phyloP scores from a whole-genome alignment of 495 filamentous ascomycete species.

The Xanthoparmelia taractica region DNA sequence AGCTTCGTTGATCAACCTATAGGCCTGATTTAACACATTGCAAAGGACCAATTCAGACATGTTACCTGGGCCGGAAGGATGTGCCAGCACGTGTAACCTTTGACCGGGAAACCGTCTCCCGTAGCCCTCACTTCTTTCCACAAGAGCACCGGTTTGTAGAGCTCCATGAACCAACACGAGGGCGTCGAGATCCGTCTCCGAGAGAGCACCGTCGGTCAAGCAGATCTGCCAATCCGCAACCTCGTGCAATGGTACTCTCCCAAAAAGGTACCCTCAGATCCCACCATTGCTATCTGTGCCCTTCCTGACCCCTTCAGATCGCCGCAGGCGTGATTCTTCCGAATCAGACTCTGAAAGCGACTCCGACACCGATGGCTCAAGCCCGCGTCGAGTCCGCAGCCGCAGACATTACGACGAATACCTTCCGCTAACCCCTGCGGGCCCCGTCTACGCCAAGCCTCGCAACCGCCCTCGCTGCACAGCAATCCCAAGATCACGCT shows the following conservation, averaged over 20 bases:
- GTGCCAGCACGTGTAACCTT: background rate
- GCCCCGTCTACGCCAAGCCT: background rate
- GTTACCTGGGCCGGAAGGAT: background rate
- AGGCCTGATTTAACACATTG: background rate
- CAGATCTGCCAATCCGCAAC: background rate
- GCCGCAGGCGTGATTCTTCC: background rate
- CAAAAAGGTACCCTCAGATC: background rate
- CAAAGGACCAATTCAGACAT: background rate
- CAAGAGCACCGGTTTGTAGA: background rate
- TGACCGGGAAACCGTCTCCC: background rate
- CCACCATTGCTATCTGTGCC: background rate
- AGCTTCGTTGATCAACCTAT: background rate
- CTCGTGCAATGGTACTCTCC: background rate
- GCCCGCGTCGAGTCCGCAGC: background rate
- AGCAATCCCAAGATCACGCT: background rate
- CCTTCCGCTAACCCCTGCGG: background rate
- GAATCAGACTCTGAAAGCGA: background rate
- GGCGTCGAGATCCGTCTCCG: background rate
- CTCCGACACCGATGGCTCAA: conserved; percentile 1
- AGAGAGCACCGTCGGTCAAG: background rate
- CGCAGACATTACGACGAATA: background rate
- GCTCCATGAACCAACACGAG: background rate
- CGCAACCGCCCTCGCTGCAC: background rate
- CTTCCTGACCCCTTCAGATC: background rate
- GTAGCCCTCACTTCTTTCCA: background rate